Conservation (phyloP, 2,329 filamentous ascomycete genomes). For the Pseudogymnoascus sp. region DNA sequence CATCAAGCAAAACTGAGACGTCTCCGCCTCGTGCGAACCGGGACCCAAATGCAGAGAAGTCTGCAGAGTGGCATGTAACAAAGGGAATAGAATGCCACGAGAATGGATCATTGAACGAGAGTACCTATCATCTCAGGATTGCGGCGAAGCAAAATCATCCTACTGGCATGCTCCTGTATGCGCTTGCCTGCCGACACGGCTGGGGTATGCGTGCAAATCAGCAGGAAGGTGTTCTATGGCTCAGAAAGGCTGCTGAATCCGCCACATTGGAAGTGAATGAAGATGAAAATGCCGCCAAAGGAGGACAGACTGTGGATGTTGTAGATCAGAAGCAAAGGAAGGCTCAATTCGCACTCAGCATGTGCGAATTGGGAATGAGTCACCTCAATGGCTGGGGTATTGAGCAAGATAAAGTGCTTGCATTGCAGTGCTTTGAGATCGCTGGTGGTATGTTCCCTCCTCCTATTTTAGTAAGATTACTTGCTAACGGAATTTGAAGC, state of each 20-base stretch:
- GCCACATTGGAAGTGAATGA: constrained; percentile 78
- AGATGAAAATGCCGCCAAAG: constrained; percentile 62
- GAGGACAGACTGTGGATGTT: constrained; percentile 57
- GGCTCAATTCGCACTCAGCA: constrained; percentile 88
- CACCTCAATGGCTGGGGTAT: constrained; percentile 99
- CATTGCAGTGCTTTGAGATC: constrained; percentile 91
- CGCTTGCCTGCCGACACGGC: constrained; percentile 87
- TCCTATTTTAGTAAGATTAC: background rate
- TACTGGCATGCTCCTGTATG: constrained; percentile 93
- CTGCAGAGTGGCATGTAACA: constrained; percentile 79
- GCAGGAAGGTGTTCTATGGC: constrained; percentile 82
- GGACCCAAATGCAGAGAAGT: constrained; percentile 52
- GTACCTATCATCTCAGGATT: constrained; percentile 88
- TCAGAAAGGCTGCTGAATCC: constrained; percentile 82
- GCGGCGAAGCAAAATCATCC: constrained; percentile 81
- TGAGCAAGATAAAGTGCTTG: constrained; percentile 81
- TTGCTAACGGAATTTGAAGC: constrained; percentile 37
- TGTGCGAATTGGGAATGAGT: constrained; percentile 93
- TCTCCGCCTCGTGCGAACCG: background rate
- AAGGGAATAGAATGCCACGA: constrained; percentile 90
- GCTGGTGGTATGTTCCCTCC: constrained; percentile 61
- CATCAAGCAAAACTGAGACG: background rate
- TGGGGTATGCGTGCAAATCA: constrained; percentile 97
- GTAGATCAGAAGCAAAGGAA: constrained; percentile 74
- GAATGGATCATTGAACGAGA: constrained; percentile 80